These are phyloP conservation scores for Phytophthora constricta DNA, from an alignment of 352 stramenopile species.

Conservation along the genomic window DNA sequence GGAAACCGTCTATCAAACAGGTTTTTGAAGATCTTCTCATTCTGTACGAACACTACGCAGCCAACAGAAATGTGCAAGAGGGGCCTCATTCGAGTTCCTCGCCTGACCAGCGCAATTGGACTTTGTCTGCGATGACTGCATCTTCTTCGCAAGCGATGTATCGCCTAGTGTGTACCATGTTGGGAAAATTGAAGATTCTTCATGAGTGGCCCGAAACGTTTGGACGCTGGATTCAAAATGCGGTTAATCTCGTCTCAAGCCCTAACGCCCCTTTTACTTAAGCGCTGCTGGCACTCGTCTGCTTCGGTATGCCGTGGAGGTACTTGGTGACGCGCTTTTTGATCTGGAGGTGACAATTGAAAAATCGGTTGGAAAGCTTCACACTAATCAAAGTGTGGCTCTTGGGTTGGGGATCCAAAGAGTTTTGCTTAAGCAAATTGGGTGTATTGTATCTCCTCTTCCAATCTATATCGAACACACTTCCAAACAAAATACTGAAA, in stretches of 20 bases:
- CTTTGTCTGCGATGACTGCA: neutral
- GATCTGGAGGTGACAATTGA: conserved; percentile 22
- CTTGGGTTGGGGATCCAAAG: conserved; percentile 39
- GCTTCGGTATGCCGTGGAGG: conserved; percentile 27
- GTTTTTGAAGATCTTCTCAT: conserved; percentile 22
- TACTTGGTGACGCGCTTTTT: conserved; percentile 36
- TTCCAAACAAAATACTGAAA: conserved; percentile 1
- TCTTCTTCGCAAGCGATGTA: conserved; percentile 21
- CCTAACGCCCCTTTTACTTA: conserved; percentile 11
- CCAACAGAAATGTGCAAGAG: conserved; percentile 8
- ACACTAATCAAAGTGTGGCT: conserved; percentile 3
- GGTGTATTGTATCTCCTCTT: conserved; percentile 35
- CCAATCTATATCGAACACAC: conserved; percentile 1
- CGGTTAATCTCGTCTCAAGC: conserved; percentile 23
- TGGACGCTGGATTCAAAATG: conserved; percentile 35
- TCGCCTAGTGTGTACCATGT: conserved; percentile 30
- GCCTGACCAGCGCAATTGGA: neutral
- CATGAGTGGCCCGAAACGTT: conserved; percentile 24
- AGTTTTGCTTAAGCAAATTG: conserved; percentile 44
- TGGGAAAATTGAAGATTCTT: conserved; percentile 20
- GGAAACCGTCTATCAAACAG: conserved; percentile 12
- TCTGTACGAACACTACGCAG: conserved; percentile 31
- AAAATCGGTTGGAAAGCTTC: conserved; percentile 1
- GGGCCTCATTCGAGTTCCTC: neutral
- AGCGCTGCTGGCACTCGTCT: conserved; percentile 24